These are phyloP conservation scores for Candida sanyaensis DNA, from an alignment of 1,139 yeast genomes.

Conservation along the genomic window DNA sequence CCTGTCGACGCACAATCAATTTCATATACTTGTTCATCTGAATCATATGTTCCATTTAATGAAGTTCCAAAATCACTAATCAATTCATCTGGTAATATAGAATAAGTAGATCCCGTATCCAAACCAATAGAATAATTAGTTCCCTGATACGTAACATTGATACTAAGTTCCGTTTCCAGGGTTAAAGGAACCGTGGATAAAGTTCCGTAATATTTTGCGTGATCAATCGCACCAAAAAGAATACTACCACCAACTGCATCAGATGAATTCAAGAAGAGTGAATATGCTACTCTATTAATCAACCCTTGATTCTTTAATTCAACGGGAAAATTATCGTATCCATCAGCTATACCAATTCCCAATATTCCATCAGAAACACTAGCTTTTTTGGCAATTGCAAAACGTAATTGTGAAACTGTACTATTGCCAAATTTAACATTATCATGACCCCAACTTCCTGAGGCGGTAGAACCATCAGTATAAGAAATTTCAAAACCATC, in stretches of 20 bases:
- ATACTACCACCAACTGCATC: constrained; percentile 38
- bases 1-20: constrained; percentile 17
- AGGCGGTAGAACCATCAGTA: constrained; percentile 41
- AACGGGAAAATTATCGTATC: constrained; percentile 27
- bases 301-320: constrained; percentile 40
- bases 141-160: constrained; percentile 3
- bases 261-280: constrained; percentile 45
- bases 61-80: constrained; percentile 37
- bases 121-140: constrained; percentile 21
- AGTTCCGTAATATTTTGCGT: constrained; percentile 49
- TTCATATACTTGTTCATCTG: constrained; percentile 16
- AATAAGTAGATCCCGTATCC: constrained; percentile 70
- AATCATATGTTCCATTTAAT: constrained; percentile 22
- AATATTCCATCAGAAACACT: constrained; percentile 46
- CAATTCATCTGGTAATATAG: constrained; percentile 50
- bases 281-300: constrained; percentile 54
- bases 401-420: constrained; percentile 39
- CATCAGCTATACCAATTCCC: constrained; percentile 37
- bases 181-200: constrained; percentile 31
- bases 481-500: constrained; percentile 29
- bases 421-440: constrained; percentile 33
- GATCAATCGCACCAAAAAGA: constrained; percentile 62
- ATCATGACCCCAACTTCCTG: constrained; percentile 62
- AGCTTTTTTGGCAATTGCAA: constrained; percentile 50
- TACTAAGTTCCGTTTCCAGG: background rate